phyloP scores from a whole-genome alignment of 139 green algal genomes.

The Tetradesmus obliquus region DNA sequence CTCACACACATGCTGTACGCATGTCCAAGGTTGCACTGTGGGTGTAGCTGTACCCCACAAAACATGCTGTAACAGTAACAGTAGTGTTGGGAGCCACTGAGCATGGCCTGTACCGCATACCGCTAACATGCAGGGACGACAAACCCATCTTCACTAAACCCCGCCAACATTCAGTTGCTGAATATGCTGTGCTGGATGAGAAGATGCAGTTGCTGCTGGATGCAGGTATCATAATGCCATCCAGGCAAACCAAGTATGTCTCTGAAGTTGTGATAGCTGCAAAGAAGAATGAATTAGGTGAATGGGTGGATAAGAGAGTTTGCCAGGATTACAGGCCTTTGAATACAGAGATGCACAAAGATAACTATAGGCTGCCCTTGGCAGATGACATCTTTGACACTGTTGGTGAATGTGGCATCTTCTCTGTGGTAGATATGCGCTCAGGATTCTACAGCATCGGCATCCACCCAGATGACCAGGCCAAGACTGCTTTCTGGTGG shows the following conservation, averaged over 20 bases:
- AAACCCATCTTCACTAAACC: neutral
- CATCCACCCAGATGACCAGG: constrained; percentile 19
- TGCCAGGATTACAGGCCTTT: neutral
- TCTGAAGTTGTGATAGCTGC: neutral
- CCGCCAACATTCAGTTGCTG: neutral
- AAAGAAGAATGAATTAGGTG: neutral
- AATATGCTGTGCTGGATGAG: neutral
- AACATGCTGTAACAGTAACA: neutral
- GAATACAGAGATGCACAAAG: neutral
- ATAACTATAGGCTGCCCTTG: neutral
- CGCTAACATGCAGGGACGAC: too few relatives aligned
- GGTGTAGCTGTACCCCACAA: too few relatives aligned
- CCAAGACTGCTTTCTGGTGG: constrained; percentile 49
- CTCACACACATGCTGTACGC: too few relatives aligned
- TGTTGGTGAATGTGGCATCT: constrained; percentile 4
- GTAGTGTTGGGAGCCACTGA: neutral
- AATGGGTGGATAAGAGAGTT: neutral
- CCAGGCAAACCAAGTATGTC: neutral
- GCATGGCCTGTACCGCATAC: too few relatives aligned
- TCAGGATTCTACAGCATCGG: constrained; percentile 49
- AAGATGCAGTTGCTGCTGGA: neutral
- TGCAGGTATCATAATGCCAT: neutral
- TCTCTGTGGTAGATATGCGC: constrained; percentile 51
- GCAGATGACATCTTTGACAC: neutral
- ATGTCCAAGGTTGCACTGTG: too few relatives aligned